Evolutionary conservation across 495 filamentous ascomycete species (phyloP), one percentile per base, ranked within the genome.

Genomic region (Trichoderma erinaceum): DNA sequence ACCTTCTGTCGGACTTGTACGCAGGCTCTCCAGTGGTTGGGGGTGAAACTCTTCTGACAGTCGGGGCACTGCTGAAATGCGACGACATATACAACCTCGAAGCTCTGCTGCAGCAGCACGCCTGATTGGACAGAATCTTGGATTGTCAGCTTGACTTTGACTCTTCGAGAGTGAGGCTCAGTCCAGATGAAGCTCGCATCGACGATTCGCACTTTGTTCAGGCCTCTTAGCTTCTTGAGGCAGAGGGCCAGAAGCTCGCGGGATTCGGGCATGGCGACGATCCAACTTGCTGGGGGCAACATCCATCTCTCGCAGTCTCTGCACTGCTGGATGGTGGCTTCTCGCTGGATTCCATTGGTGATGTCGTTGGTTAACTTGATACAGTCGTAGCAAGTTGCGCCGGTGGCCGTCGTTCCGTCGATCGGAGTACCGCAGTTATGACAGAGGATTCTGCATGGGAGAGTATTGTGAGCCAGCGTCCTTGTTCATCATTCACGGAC

Each of bases 101-200:
- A 96, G 48, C 87, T 89, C 74, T 99, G 95, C 76, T 98, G 94
- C 72, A 99, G 81, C 68, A 97, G 89, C 81, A 92, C 74, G 79
- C 93, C 84, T 84, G 90, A 78, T 80, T 87, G 78, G 3, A 86
- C 84, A 16, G 80, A 75, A 48, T 86, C 86, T 74, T 99, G 94
- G 21, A 99, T 86, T 0, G 92, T 97, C 73, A 99, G 90, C 79
- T 96, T 96, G 70, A 99, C 87, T 75, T 90, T 93, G 65, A 99
- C 83, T 72, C 95, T 82, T 73, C 91, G 83, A 64, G 91, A 96
- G 81, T 99, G 95, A 8, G 95, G 95, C 78, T 99, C 95, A 3
- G 95, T 99, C 95, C 95, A 99, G 71, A 97, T 92, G 75, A 99
- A 99, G 72, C 86, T 90, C 44, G 95, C 95, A 72, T 99, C 95